Conservation (phyloP, 2,329 filamentous ascomycete species). For the Claviceps pusilla region DNA sequence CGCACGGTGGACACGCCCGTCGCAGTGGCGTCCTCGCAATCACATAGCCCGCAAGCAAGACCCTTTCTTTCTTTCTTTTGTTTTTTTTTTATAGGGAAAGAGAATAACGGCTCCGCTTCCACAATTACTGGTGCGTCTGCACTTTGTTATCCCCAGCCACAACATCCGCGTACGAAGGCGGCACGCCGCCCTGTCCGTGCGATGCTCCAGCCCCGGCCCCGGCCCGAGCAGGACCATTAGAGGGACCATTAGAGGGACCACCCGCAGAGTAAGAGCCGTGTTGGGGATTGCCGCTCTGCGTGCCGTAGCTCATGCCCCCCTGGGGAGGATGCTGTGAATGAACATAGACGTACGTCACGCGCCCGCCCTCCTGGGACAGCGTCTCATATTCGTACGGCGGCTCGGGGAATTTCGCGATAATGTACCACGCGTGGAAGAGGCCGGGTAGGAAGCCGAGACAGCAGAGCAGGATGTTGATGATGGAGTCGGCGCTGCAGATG, state of each 20-base stretch:
- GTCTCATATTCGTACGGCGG: conserved; percentile 53
- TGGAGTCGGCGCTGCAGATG: conserved; percentile 76
- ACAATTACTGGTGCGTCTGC: conserved; percentile 31
- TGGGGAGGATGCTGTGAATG: conserved; percentile 23
- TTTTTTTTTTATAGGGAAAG: too few species aligned
- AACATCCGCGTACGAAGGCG: conserved; percentile 81
- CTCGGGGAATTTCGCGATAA: conserved; percentile 83
- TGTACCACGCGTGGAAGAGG: conserved; percentile 93
- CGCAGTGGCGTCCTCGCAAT: not conserved
- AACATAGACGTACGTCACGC: conserved; percentile 68
- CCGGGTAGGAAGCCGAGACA: conserved; percentile 67
- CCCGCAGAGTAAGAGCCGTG: conserved; percentile 4
- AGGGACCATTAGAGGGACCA: too few species aligned
- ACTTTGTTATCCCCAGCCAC: conserved; percentile 85
- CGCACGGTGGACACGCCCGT: not conserved
- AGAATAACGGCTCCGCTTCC: too few species aligned
- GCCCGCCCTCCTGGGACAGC: conserved; percentile 40
- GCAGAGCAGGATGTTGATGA: conserved; percentile 92
- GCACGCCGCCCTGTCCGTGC: conserved; percentile 32
- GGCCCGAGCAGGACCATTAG: conserved; percentile 16
- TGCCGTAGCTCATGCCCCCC: conserved; percentile 10
- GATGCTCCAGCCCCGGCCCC: conserved; percentile 29
- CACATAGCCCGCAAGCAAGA: not conserved
- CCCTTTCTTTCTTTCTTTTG: not conserved
- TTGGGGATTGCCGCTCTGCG: not conserved